Evolutionary conservation across 1,139 yeast genomes (phyloP).

Genomic region (Taphrina deformans): DNA sequence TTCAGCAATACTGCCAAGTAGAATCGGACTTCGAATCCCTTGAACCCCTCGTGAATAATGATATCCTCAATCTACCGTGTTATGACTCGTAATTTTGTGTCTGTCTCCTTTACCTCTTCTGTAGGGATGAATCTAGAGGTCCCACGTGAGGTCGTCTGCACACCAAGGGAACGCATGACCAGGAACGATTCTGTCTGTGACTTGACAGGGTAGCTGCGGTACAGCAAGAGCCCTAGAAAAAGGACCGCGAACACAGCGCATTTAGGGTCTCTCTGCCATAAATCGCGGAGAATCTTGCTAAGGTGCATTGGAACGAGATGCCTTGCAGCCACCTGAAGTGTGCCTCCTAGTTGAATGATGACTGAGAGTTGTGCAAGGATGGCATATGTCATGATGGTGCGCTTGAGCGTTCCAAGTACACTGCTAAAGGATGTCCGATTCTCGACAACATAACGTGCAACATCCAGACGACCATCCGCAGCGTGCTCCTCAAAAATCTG

Average conservation of each 20-base stretch:
- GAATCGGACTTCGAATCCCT: conserved; percentile 57
- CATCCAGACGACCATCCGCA: conserved; percentile 1
- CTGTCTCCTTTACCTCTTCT: background rate
- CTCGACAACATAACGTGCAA: conserved; percentile 7
- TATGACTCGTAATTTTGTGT: background rate
- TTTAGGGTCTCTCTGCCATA: conserved; percentile 12
- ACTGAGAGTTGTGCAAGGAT: conserved; percentile 12
- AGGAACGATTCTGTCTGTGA: conserved; percentile 21
- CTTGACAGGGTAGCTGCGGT: conserved; percentile 9
- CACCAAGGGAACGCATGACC: conserved; percentile 28
- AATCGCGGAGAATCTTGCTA: background rate
- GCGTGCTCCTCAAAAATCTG: conserved; percentile 6
- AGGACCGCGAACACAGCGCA: background rate
- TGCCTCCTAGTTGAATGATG: background rate
- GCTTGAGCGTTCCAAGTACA: background rate
- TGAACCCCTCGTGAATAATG: conserved; percentile 62
- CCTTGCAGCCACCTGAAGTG: background rate
- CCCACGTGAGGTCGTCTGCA: conserved; percentile 32
- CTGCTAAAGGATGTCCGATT: background rate
- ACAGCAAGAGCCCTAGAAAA: background rate
- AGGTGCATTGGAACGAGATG: background rate
- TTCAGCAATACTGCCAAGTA: conserved; percentile 55
- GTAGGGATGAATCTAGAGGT: conserved; percentile 21
- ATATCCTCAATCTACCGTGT: conserved; percentile 51
- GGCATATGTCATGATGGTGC: background rate